A percentile compares a stretch with the other conserved stretches of the same genome.
These are phyloP conservation scores for Phylloporus arenicola DNA, from an alignment of 768 basidiomycete genomes.

Conservation along the genomic window DNA sequence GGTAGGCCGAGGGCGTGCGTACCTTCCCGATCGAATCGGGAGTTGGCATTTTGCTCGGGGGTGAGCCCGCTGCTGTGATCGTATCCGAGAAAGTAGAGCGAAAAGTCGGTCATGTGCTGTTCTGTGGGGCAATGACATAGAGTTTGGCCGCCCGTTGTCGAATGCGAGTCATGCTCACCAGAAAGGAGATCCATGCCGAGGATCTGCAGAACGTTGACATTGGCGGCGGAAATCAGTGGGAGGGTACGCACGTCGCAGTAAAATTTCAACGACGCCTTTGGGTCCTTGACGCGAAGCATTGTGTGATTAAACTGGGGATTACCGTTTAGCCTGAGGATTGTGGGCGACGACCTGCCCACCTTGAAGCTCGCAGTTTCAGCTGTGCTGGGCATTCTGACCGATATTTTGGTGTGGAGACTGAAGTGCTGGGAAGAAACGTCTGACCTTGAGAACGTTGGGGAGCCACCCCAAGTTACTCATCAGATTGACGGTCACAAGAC, in stretches of 20 bases:
- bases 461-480: constrained; percentile 1
- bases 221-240: not conserved
- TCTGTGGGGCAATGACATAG: constrained; percentile 33
- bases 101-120: constrained; percentile 54
- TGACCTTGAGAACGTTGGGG: constrained; percentile 5
- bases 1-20: not conserved
- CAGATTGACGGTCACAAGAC: constrained; percentile 3
- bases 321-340: not conserved
- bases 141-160: not conserved
- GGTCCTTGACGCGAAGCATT: constrained; percentile 86
- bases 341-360: constrained; percentile 28
- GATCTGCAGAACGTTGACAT: constrained; percentile 29
- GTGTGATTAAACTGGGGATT: constrained; percentile 70
- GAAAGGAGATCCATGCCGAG: constrained; percentile 76
- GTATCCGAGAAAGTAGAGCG: constrained; percentile 84
- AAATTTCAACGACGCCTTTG: constrained; percentile 73
- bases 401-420: constrained; percentile 6
- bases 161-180: constrained; percentile 30
- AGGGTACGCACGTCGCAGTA: constrained; percentile 57
- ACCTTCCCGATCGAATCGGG: constrained; percentile 65
- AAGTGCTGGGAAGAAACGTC: not conserved
- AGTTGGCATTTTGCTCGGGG: constrained; percentile 46
- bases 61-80: constrained; percentile 48
- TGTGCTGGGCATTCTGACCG: constrained; percentile 52
- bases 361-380: constrained; percentile 62